Evolutionary conservation across 495 filamentous ascomycete species (phyloP).

Genomic region (Bacidia gigantensis): DNA sequence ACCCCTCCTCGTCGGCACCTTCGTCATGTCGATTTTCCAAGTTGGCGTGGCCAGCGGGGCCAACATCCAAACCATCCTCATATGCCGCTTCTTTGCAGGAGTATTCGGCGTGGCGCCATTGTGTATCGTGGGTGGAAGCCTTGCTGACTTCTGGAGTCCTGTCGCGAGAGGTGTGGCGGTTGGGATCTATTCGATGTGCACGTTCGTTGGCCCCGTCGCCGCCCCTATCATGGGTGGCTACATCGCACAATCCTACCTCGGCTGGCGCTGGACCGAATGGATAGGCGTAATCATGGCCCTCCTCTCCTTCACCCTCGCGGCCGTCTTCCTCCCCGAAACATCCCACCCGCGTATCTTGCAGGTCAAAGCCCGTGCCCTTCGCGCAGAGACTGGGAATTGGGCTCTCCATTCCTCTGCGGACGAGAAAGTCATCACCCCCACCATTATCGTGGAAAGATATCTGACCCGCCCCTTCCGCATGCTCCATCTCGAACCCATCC

Average conservation of each 20-base stretch:
- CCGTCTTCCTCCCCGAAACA: slow-evolving; percentile 40
- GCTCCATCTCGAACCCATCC: slow-evolving; percentile 35
- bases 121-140: slow-evolving; percentile 47
- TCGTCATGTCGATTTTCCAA: slow-evolving; percentile 39
- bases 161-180: slow-evolving; percentile 48
- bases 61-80: slow-evolving; percentile 38
- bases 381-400: slow-evolving; percentile 43
- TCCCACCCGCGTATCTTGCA: slow-evolving; percentile 37
- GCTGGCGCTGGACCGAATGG: slow-evolving; percentile 48
- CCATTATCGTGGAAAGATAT: slow-evolving; percentile 20
- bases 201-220: slow-evolving; percentile 40
- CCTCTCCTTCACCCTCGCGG: slow-evolving; percentile 27
- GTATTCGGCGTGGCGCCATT: slow-evolving; percentile 43
- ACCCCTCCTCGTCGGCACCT: slow-evolving; percentile 37
- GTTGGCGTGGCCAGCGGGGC: slow-evolving; percentile 40
- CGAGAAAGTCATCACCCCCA: slow-evolving; percentile 29
- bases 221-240: slow-evolving; percentile 45
- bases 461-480: slow-evolving; percentile 31
- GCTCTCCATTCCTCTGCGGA: slow-evolving; percentile 39
- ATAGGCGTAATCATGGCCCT: slow-evolving; percentile 39
- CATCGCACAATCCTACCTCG: slow-evolving; percentile 32
- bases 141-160: slow-evolving; percentile 48
- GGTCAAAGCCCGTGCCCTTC: slow-evolving; percentile 33
- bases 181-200: slow-evolving; percentile 36
- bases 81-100: slow-evolving; percentile 43